phyloP scores from a whole-genome alignment of 2,329 filamentous ascomycete species.

The Aschersonia sp. region DNA sequence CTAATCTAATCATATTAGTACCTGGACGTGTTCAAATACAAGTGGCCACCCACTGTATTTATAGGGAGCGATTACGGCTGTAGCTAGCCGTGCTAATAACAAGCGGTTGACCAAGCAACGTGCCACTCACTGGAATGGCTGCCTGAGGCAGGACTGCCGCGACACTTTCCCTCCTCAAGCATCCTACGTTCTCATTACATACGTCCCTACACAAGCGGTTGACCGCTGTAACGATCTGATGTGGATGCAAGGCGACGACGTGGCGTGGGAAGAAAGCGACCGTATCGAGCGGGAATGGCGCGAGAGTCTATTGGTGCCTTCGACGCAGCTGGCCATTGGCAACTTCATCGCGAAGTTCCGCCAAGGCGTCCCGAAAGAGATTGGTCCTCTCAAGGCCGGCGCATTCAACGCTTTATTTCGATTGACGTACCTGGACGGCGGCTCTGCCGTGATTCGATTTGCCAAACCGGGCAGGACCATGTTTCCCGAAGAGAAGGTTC shows the following conservation, averaged over 20 bases:
- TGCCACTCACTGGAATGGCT: too few species aligned
- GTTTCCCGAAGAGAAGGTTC: constrained; percentile 7
- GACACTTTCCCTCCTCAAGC: neutral
- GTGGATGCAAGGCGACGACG: constrained; percentile 1
- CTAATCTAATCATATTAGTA: too few species aligned
- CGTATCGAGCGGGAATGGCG: constrained; percentile 1
- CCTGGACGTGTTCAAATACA: too few species aligned
- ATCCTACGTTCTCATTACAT: neutral
- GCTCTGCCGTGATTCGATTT: constrained; percentile 4
- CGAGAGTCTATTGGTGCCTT: neutral
- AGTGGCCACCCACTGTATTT: too few species aligned
- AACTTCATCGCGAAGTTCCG: constrained; percentile 3
- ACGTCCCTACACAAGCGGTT: neutral
- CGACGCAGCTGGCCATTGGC: neutral
- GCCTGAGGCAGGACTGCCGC: too few species aligned
- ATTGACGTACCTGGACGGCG: constrained; percentile 3
- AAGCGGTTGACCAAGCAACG: too few species aligned
- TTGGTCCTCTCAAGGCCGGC: constrained; percentile 1
- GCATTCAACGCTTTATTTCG: constrained; percentile 3
- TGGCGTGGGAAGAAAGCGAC: constrained; percentile 2
- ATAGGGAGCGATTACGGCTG: too few species aligned
- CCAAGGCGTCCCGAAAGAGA: neutral
- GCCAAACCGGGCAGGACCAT: constrained; percentile 3
- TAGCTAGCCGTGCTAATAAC: too few species aligned
- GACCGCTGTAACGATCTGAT: neutral